These are phyloP conservation scores for Verbena officinalis DNA, from an alignment of 257 asterid genomes.

Conservation along the genomic window DNA sequence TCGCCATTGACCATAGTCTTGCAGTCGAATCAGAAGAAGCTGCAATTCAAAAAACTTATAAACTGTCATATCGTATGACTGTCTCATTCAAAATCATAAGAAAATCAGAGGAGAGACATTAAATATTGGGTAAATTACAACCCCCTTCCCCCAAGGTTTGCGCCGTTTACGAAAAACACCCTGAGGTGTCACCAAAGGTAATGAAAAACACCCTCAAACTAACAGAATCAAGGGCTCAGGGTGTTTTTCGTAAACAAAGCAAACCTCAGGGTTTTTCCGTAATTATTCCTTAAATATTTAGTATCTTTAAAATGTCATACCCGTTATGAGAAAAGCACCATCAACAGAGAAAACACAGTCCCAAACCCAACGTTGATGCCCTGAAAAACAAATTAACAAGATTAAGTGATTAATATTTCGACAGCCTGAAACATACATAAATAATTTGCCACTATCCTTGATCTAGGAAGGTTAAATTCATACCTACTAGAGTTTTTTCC, in stretches of 20 bases:
- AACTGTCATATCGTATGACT: too few relatives aligned
- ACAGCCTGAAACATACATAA: neutral
- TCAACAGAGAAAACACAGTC: constrained; percentile 98
- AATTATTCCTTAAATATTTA: too few relatives aligned
- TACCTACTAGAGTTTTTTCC: constrained; percentile 86
- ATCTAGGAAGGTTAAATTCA: neutral
- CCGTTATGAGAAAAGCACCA: constrained; percentile 65
- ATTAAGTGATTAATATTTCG: constrained; percentile 13
- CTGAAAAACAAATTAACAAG: constrained; percentile 40
- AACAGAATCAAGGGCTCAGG: too few relatives aligned
- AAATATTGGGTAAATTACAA: too few relatives aligned
- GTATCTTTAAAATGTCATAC: constrained; percentile 45
- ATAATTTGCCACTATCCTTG: too few relatives aligned
- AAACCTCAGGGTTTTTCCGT: too few relatives aligned
- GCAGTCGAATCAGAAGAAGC: constrained; percentile 97
- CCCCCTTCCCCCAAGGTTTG: too few relatives aligned
- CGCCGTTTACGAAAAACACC: too few relatives aligned
- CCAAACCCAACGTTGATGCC: constrained; percentile 99
- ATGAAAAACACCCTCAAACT: too few relatives aligned
- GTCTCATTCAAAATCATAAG: too few relatives aligned
- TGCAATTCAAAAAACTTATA: constrained; percentile 30
- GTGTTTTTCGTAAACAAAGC: too few relatives aligned
- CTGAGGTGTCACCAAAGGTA: too few relatives aligned
- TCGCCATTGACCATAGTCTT: constrained; percentile 79
- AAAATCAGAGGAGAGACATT: neutral